These are phyloP conservation scores for Plasmodium cynomolgi DNA, from an alignment of 169 alveolate genomes.

Conservation along the genomic window DNA sequence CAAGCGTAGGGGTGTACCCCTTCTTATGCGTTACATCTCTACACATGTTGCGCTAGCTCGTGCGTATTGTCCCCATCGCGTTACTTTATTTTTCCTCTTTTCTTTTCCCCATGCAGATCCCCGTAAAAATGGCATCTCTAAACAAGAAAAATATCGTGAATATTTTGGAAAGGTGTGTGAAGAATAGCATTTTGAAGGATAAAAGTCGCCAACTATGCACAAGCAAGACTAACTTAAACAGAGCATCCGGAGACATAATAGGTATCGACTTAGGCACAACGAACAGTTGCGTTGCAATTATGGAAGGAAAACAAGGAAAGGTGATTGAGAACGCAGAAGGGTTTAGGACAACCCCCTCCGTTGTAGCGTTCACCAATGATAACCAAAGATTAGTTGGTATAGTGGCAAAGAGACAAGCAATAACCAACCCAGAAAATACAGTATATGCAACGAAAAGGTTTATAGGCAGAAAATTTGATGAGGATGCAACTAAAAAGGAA, in stretches of 20 bases:
- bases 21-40: not conserved
- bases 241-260: constrained; percentile 91
- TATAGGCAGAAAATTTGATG: constrained; percentile 97
- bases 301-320: constrained; percentile 97
- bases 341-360: constrained; percentile 98
- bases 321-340: constrained; percentile 97
- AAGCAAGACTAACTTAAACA: constrained; percentile 33
- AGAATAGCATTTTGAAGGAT: constrained; percentile 26
- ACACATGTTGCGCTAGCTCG: not conserved
- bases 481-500: constrained; percentile 97
- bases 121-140: constrained; percentile 33
- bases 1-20: not conserved
- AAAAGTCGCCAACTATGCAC: constrained; percentile 42
- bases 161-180: constrained; percentile 59
- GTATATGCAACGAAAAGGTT: constrained; percentile 96
- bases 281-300: constrained; percentile 98
- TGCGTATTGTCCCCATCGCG: not conserved
- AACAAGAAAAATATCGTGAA: constrained; percentile 31
- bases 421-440: constrained; percentile 97
- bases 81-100: constrained; percentile 2
- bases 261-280: constrained; percentile 99
- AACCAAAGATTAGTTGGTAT: constrained; percentile 97
- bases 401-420: constrained; percentile 98
- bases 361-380: constrained; percentile 97
- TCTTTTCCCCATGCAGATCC: not conserved